phyloP scores from a whole-genome alignment of 2,329 filamentous ascomycete species.

The Aspergillus uvarum region DNA sequence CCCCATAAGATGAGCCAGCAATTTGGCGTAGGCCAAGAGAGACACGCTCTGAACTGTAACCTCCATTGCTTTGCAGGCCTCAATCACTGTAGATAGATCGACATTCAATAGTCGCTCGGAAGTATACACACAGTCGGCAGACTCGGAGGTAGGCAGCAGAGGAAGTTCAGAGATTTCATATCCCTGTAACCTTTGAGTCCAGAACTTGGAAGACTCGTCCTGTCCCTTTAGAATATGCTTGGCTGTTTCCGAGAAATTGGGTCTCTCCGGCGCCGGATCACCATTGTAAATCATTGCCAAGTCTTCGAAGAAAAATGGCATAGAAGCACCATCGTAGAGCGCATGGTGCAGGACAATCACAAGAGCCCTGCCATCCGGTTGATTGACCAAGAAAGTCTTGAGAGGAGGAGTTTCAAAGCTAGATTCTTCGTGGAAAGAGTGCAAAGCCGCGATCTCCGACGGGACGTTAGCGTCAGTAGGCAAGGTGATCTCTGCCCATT shows the following conservation, averaged over 20 bases:
- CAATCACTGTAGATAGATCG: constrained; percentile 16
- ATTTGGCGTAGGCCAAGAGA: constrained; percentile 33
- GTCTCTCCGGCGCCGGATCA: constrained; percentile 10
- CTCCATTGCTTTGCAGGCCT: constrained; percentile 27
- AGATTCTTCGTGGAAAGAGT: constrained; percentile 19
- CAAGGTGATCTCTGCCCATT: constrained; percentile 22
- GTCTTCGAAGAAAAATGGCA: constrained; percentile 69
- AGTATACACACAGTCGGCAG: constrained; percentile 19
- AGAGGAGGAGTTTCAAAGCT: constrained; percentile 33
- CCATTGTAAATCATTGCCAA: constrained; percentile 62
- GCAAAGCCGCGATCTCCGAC: constrained; percentile 12
- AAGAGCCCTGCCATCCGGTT: constrained; percentile 39
- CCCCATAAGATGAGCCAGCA: constrained; percentile 30
- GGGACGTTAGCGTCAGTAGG: constrained; percentile 16
- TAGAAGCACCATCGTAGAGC: constrained; percentile 81
- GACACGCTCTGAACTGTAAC: constrained; percentile 32
- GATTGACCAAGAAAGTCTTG: constrained; percentile 33
- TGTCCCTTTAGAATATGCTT: constrained; percentile 49
- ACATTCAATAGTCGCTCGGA: constrained; percentile 21
- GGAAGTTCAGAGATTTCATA: constrained; percentile 25
- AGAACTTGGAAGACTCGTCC: constrained; percentile 43
- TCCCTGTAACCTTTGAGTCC: constrained; percentile 23
- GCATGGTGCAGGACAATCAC: constrained; percentile 75
- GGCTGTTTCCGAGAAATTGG: constrained; percentile 51
- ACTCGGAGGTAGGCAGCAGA: constrained; percentile 11